phyloP scores from a whole-genome alignment of 805 yeast genomes.

The Candida sphagnicola region DNA sequence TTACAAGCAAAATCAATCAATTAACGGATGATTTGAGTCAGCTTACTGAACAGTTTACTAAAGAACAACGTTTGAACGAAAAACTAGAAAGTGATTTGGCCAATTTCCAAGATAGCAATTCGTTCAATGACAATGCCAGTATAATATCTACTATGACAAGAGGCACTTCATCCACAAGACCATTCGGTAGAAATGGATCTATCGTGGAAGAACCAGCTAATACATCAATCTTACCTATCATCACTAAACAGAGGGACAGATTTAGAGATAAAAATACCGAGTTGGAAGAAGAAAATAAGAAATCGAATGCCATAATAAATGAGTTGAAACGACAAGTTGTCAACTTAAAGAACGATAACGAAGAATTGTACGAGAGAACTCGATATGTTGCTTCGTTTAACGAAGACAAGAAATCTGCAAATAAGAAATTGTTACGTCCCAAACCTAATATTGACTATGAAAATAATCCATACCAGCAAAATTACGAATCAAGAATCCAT shows the following conservation, averaged over 20 bases:
- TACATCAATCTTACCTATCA: conserved; percentile 70
- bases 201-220: conserved; percentile 14
- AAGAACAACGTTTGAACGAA: conserved; percentile 44
- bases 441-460: conserved; percentile 47
- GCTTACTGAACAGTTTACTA: conserved; percentile 34
- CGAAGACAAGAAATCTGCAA: background rate
- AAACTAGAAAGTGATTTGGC: conserved; percentile 75
- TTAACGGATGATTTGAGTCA: conserved; percentile 35
- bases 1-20: conserved; percentile 34
- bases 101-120: conserved; percentile 47
- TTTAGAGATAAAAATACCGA: conserved; percentile 80
- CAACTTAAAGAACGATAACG: conserved; percentile 67
- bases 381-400: conserved; percentile 59
- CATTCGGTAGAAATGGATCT: conserved; percentile 27
- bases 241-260: conserved; percentile 93
- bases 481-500: conserved; percentile 73
- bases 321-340: conserved; percentile 65
- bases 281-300: conserved; percentile 75
- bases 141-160: conserved; percentile 53
- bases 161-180: conserved; percentile 14
- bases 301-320: conserved; percentile 46
- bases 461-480: conserved; percentile 50
- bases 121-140: conserved; percentile 60
- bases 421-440: conserved; percentile 21
- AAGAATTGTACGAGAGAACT: conserved; percentile 73